Percentiles rank a stretch among this genome's conserved stretches.
phyloP scores from a whole-genome alignment of 2,329 filamentous ascomycete species.

The Alternaria alternata region DNA sequence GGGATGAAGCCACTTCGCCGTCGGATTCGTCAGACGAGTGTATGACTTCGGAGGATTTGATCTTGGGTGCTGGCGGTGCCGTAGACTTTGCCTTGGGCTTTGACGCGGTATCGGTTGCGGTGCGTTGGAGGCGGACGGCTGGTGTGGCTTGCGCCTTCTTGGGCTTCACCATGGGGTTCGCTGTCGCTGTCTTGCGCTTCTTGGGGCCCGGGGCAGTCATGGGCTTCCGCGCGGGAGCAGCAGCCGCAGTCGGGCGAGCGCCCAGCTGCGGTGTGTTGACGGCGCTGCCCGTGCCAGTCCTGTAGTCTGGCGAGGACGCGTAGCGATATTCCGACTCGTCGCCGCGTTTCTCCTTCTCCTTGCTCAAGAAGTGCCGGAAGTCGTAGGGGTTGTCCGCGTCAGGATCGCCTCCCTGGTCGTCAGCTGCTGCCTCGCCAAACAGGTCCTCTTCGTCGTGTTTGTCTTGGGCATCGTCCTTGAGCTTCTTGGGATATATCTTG shows the following conservation, averaged over 20 bases:
- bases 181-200: conserved; percentile 40
- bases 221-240: conserved; percentile 21
- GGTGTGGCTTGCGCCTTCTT: conserved; percentile 40
- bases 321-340: conserved; percentile 42
- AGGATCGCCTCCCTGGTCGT: conserved; percentile 48
- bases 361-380: conserved; percentile 56
- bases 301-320: conserved; percentile 41
- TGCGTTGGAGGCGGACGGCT: conserved; percentile 49
- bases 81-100: conserved; percentile 30
- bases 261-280: conserved; percentile 41
- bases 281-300: conserved; percentile 40
- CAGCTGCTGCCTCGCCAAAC: conserved; percentile 35
- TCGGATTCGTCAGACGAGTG: conserved; percentile 44
- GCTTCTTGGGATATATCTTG: conserved; percentile 62
- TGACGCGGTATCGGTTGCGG: conserved; percentile 25
- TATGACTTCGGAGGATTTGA: conserved; percentile 45
- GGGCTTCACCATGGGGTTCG: conserved; percentile 31
- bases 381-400: conserved; percentile 59
- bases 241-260: conserved; percentile 26
- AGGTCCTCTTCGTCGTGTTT: conserved; percentile 43
- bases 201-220: conserved; percentile 27
- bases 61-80: conserved; percentile 36
- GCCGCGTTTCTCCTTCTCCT: conserved; percentile 41
- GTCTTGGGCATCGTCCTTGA: conserved; percentile 31
- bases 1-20: conserved; percentile 21